Conservation (phyloP, 495 filamentous ascomycete species). For the Penicilliopsis zonata region DNA sequence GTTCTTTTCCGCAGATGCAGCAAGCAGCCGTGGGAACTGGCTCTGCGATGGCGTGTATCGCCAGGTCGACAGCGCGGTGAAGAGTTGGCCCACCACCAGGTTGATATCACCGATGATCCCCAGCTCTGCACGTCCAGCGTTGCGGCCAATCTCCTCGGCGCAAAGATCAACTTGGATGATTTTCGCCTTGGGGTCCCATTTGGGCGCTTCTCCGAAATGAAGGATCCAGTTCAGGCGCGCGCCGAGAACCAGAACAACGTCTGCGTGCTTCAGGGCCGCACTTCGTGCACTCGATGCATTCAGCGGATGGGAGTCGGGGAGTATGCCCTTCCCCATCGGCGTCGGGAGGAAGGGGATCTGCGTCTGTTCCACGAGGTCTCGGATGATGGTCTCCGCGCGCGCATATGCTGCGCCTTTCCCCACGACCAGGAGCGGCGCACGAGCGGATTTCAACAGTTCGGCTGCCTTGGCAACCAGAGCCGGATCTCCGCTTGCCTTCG, state of each 20-base stretch:
- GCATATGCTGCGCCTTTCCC: slow-evolving; percentile 54
- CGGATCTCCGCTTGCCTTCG: slow-evolving; percentile 30
- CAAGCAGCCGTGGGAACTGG: slow-evolving; percentile 18
- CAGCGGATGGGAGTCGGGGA: slow-evolving; percentile 42
- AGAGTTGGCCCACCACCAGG: slow-evolving; percentile 38
- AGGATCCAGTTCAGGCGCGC: slow-evolving; percentile 56
- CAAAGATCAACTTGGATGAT: slow-evolving; percentile 51
- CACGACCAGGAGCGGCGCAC: slow-evolving; percentile 44
- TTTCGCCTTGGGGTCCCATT: slow-evolving; percentile 39
- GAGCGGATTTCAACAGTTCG: slow-evolving; percentile 34
- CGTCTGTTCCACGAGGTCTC: slow-evolving; percentile 35
- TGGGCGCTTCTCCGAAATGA: slow-evolving; percentile 47
- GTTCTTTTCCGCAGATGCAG: slow-evolving; percentile 35
- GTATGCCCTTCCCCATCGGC: slow-evolving; percentile 53
- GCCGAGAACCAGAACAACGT: slow-evolving; percentile 48
- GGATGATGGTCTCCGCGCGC: slow-evolving; percentile 35
- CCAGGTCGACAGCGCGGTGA: slow-evolving; percentile 27
- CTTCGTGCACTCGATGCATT: slow-evolving; percentile 48
- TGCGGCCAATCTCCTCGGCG: slow-evolving; percentile 43
- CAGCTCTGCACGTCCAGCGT: slow-evolving; percentile 30
- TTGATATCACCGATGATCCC: slow-evolving; percentile 42
- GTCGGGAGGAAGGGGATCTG: slow-evolving; percentile 49
- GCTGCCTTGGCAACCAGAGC: slow-evolving; percentile 31
- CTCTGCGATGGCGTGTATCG: slow-evolving; percentile 23
- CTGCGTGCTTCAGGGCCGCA: slow-evolving; percentile 41